These are phyloP conservation scores for Oxytropis ochrocephala DNA, from an alignment of 306 rosid genomes.

Conservation along the genomic window DNA sequence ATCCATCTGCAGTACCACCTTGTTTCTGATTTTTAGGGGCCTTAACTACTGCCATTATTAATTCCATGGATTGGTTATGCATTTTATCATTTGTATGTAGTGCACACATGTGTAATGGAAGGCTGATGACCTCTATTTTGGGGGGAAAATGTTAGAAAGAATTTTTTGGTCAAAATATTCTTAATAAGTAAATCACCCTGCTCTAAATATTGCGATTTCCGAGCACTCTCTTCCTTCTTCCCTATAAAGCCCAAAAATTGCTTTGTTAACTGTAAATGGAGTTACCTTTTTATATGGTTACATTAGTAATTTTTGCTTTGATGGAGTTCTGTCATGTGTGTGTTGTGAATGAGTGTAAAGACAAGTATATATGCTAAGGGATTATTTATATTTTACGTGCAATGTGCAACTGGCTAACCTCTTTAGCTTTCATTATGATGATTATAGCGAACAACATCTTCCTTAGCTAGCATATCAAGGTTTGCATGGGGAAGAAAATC, in stretches of 20 bases:
- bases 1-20: too few relatives aligned
- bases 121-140: not conserved
- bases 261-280: not conserved
- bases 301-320: too few relatives aligned
- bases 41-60: not conserved
- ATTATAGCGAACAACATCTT: conserved; percentile 57
- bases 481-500: conserved; percentile 83
- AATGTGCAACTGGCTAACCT: conserved; percentile 15
- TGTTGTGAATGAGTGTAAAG: not conserved
- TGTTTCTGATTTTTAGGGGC: not conserved
- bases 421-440: conserved; percentile 13
- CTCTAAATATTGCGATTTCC: too few relatives aligned
- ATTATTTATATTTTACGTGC: conserved; percentile 11
- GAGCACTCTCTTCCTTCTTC: not conserved
- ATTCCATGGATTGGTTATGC: not conserved
- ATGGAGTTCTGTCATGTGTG: not conserved
- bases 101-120: not conserved
- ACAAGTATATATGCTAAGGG: not conserved
- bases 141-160: not conserved
- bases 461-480: conserved; percentile 72
- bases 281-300: not conserved
- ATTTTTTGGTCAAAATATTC: not conserved
- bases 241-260: not conserved
- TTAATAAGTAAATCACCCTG: too few relatives aligned
- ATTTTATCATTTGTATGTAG: not conserved